Evolutionary conservation across 306 rosid species (phyloP).

Genomic region (Trifolium subterraneum): DNA sequence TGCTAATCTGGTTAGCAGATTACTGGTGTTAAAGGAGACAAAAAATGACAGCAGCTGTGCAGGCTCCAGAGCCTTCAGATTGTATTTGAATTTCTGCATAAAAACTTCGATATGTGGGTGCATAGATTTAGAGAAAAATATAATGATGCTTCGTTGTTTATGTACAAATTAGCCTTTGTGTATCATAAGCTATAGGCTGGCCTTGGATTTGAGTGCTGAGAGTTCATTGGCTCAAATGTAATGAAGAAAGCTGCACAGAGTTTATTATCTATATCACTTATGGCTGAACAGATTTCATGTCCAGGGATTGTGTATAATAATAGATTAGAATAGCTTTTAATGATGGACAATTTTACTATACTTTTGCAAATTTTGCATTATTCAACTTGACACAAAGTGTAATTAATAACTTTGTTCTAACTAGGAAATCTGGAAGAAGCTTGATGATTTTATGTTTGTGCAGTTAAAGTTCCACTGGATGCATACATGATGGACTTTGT

Average conservation of each 20-base stretch:
- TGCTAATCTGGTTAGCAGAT: constrained; percentile 20
- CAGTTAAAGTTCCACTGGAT: constrained; percentile 92
- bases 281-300: constrained; percentile 26
- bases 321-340: constrained; percentile 8
- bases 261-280: constrained; percentile 15
- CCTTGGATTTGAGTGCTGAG: constrained; percentile 25
- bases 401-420: constrained; percentile 30
- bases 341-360: constrained; percentile 8
- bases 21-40: constrained; percentile 13
- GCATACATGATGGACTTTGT: constrained; percentile 96
- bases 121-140: constrained; percentile 26
- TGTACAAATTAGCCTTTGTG: constrained; percentile 9
- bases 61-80: constrained; percentile 4
- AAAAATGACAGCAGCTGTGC: not conserved
- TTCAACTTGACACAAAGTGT: constrained; percentile 30
- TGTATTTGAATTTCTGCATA: not conserved
- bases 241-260: constrained; percentile 27
- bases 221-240: constrained; percentile 8
- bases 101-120: not conserved
- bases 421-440: constrained; percentile 37
- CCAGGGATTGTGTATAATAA: constrained; percentile 18
- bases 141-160: not conserved
- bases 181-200: not conserved
- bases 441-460: constrained; percentile 48
- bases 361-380: constrained; percentile 12